These are phyloP conservation scores for Fusarium longipes DNA, from an alignment of 2,329 filamentous ascomycete genomes.

Conservation along the genomic window DNA sequence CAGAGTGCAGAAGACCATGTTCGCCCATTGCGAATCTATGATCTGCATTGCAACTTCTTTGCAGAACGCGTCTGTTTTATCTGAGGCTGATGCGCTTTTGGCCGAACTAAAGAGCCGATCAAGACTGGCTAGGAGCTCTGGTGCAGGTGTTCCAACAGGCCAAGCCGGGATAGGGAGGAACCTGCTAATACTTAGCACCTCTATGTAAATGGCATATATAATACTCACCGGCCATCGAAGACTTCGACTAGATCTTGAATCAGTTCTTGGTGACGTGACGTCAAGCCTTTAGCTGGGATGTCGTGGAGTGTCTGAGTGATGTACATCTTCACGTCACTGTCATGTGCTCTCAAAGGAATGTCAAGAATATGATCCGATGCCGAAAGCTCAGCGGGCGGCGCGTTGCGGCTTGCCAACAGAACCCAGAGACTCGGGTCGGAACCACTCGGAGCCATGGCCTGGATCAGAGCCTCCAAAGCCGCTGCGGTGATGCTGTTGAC, in stretches of 20 bases:
- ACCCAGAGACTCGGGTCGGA: background rate
- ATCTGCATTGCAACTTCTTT: background rate
- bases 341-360: background rate
- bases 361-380: background rate
- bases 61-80: background rate
- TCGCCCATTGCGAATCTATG: background rate
- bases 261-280: background rate
- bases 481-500: background rate
- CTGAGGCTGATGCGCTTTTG: rapidly evolving
- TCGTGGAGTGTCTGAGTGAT: background rate
- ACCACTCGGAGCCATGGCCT: background rate
- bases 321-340: background rate
- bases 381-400: background rate
- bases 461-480: background rate
- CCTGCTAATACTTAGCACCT: background rate
- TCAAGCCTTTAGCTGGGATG: background rate
- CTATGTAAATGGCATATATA: rapidly evolving
- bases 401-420: background rate
- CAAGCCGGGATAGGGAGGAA: conserved; percentile 4
- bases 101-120: background rate
- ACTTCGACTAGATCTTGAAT: background rate
- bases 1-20: background rate
- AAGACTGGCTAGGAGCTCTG: background rate
- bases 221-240: background rate
- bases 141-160: background rate